Percentiles rank a stretch among this genome's conserved stretches.
Evolutionary conservation across 495 filamentous ascomycete species (phyloP).

Genomic region (Rhypophila decipiens): DNA sequence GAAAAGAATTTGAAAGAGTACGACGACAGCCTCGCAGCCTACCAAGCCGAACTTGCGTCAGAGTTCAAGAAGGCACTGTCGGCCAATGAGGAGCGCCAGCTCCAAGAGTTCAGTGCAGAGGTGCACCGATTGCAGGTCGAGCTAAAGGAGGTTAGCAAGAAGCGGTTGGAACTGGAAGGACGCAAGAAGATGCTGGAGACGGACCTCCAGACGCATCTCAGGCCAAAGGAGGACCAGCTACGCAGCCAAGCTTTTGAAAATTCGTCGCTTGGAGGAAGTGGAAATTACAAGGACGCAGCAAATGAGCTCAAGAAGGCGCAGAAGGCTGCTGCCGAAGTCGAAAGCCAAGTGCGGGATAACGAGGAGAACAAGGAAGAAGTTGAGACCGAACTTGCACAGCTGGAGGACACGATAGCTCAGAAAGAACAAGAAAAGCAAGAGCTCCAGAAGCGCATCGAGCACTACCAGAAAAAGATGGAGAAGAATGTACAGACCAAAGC

Average conservation of each 20-base stretch:
- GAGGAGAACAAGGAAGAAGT: constrained; percentile 64
- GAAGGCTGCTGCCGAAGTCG: constrained; percentile 55
- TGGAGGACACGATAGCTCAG: constrained; percentile 59
- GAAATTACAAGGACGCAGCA: constrained; percentile 71
- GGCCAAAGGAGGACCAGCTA: constrained; percentile 80
- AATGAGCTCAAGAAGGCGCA: constrained; percentile 73
- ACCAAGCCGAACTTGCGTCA: constrained; percentile 71
- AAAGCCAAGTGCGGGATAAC: constrained; percentile 61
- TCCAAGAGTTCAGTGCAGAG: constrained; percentile 61
- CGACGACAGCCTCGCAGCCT: constrained; percentile 62
- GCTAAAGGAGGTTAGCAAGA: constrained; percentile 64
- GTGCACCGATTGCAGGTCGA: constrained; percentile 68
- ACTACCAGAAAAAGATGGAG: constrained; percentile 84
- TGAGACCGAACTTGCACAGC: constrained; percentile 49
- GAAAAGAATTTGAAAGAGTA: constrained; percentile 69
- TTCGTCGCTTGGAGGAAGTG: constrained; percentile 49
- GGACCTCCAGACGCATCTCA: constrained; percentile 78
- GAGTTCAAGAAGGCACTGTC: constrained; percentile 90
- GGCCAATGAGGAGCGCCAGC: constrained; percentile 68
- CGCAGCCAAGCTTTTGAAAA: constrained; percentile 69
- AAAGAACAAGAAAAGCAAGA: constrained; percentile 66
- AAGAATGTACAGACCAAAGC: constrained; percentile 84
- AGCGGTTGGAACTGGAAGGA: constrained; percentile 71
- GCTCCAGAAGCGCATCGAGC: constrained; percentile 73
- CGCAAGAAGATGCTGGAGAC: constrained; percentile 74